Evolutionary conservation across 83 land plant genomes (phyloP).

Genomic region (Picea abies): DNA sequence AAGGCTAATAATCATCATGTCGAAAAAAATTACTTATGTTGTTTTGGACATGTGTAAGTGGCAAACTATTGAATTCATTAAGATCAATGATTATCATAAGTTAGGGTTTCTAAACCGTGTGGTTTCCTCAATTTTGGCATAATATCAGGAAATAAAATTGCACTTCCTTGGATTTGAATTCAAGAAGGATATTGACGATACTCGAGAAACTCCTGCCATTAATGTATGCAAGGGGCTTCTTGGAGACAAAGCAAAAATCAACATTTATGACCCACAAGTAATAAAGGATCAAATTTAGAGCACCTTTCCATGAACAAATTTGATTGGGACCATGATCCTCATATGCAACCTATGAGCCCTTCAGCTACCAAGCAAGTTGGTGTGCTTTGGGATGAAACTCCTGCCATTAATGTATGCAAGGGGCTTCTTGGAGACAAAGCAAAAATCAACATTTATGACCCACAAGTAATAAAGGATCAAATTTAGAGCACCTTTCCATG

Average conservation of each 20-base stretch:
- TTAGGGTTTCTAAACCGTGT: constrained; percentile 60
- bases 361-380: constrained; percentile 54
- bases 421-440: constrained; percentile 71
- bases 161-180: constrained; percentile 70
- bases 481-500: constrained; percentile 44
- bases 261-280: constrained; percentile 80
- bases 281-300: constrained; percentile 76
- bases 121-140: constrained; percentile 75
- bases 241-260: constrained; percentile 58
- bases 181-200: constrained; percentile 81
- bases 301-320: constrained; percentile 21
- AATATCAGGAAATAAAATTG: constrained; percentile 67
- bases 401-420: constrained; percentile 72
- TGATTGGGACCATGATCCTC: constrained; percentile 78
- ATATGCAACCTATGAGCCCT: constrained; percentile 76
- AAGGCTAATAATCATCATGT: too few species aligned
- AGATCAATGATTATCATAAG: constrained; percentile 79
- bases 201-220: constrained; percentile 66
- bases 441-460: constrained; percentile 67
- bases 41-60: constrained; percentile 53
- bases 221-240: constrained; percentile 74
- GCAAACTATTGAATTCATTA: constrained; percentile 77
- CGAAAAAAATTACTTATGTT: too few species aligned
- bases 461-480: constrained; percentile 77
- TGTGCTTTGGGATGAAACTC: constrained; percentile 66